Evolutionary conservation across 306 rosid genomes (phyloP).

Genomic region (Trifolium repens): DNA sequence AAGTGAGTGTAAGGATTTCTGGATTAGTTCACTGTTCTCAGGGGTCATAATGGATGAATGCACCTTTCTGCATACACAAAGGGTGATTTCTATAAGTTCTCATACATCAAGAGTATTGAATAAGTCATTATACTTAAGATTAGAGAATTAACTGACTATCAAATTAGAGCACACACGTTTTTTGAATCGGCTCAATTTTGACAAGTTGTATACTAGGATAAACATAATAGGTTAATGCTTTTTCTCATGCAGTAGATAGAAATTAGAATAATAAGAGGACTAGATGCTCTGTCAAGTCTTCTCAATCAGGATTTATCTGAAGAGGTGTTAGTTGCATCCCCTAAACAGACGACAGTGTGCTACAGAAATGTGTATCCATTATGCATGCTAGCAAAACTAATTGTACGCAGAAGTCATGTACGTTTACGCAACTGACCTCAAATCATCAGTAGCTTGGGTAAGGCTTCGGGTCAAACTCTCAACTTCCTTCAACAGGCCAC

Average conservation of each 20-base stretch:
- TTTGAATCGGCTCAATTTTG: slow-evolving; percentile 24
- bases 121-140: background rate
- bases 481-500: slow-evolving; percentile 79
- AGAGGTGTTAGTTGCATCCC: slow-evolving; percentile 11
- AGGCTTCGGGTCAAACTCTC: slow-evolving; percentile 81
- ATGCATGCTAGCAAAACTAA: slow-evolving; percentile 9
- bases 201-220: background rate
- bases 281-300: slow-evolving; percentile 1
- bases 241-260: background rate
- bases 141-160: slow-evolving; percentile 1
- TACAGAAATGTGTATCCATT: background rate
- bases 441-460: slow-evolving; percentile 77
- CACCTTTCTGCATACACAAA: slow-evolving; percentile 17
- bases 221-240: background rate
- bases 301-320: slow-evolving; percentile 9
- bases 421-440: slow-evolving; percentile 64
- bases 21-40: slow-evolving; percentile 84
- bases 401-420: slow-evolving; percentile 4
- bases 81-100: slow-evolving; percentile 11
- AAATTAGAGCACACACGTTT: slow-evolving; percentile 2
- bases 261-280: slow-evolving; percentile 7
- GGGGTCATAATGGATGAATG: slow-evolving; percentile 62
- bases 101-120: slow-evolving; percentile 3
- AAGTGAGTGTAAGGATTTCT: slow-evolving; percentile 71
- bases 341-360: background rate